phyloP scores from a whole-genome alignment of 2,329 filamentous ascomycete genomes.

The Fonsecaea monophora region DNA sequence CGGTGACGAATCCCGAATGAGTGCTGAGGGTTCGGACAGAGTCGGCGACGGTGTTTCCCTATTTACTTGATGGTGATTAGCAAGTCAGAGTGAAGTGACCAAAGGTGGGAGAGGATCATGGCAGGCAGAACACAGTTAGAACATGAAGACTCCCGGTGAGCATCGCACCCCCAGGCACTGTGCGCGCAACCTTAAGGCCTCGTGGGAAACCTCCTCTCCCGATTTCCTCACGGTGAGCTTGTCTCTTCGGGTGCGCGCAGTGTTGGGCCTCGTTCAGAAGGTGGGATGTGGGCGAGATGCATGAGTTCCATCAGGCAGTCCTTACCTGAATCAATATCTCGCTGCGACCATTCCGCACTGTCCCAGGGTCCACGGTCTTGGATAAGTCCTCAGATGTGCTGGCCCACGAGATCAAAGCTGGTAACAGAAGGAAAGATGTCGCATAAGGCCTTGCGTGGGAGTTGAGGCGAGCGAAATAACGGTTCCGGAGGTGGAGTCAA shows the following conservation, averaged over 20 bases:
- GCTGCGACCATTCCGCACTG: background rate
- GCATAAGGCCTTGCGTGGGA: conserved; percentile 6
- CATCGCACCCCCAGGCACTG: background rate
- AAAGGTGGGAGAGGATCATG: background rate
- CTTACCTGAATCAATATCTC: conserved; percentile 17
- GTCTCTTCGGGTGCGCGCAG: background rate
- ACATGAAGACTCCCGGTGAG: background rate
- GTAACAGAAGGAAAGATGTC: conserved; percentile 5
- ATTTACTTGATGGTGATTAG: conserved; percentile 5
- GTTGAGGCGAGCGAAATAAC: background rate
- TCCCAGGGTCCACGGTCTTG: background rate
- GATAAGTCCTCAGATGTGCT: background rate
- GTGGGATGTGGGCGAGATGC: conserved; percentile 12
- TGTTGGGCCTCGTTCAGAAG: conserved; percentile 16
- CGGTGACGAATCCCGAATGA: background rate
- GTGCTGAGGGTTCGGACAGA: background rate
- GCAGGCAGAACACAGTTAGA: background rate
- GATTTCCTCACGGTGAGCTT: background rate
- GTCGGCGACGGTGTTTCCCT: background rate
- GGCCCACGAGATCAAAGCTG: background rate
- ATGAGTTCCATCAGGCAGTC: conserved; percentile 8
- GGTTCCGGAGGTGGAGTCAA: background rate
- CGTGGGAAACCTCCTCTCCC: background rate
- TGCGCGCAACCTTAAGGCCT: background rate
- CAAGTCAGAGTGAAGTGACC: conserved; percentile 13